phyloP scores from a whole-genome alignment of 2,329 filamentous ascomycete species.

The Phyllosticta citribraziliensis region DNA sequence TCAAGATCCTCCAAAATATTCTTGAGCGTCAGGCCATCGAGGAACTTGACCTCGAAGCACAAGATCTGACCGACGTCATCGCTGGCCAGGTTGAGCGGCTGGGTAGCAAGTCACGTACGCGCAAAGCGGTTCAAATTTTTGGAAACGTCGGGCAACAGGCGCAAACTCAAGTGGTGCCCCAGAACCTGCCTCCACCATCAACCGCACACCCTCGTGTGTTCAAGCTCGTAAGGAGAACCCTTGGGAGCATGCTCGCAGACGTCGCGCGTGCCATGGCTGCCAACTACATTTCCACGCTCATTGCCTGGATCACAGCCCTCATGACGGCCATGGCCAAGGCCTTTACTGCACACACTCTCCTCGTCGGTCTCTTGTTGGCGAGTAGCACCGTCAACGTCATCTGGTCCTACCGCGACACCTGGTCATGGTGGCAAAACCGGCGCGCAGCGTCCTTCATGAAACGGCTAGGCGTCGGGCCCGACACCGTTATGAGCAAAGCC shows the following conservation, averaged over 20 bases:
- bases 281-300: conserved; percentile 56
- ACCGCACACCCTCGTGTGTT: conserved; percentile 20
- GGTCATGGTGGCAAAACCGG: conserved; percentile 78
- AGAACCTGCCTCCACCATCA: conserved; percentile 5
- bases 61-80: conserved; percentile 65
- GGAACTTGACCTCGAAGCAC: conserved; percentile 62
- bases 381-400: conserved; percentile 67
- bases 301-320: conserved; percentile 65
- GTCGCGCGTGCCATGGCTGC: conserved; percentile 1
- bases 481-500: conserved; percentile 71
- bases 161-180: conserved; percentile 39
- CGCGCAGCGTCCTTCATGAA: conserved; percentile 73
- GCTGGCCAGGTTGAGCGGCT: conserved; percentile 69
- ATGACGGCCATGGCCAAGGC: conserved; percentile 58
- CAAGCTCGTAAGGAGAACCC: conserved; percentile 41
- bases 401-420: conserved; percentile 62
- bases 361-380: conserved; percentile 57
- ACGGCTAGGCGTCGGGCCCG: conserved; percentile 67
- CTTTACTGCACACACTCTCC: conserved; percentile 61
- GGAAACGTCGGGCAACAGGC: conserved; percentile 62
- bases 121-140: conserved; percentile 70
- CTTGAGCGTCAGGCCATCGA: conserved; percentile 58
- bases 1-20: conserved; percentile 18
- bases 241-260: conserved; percentile 34
- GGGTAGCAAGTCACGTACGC: conserved; percentile 63